These are phyloP conservation scores for Halophytophthora batemanensis DNA, from an alignment of 352 stramenopile genomes.

Conservation along the genomic window DNA sequence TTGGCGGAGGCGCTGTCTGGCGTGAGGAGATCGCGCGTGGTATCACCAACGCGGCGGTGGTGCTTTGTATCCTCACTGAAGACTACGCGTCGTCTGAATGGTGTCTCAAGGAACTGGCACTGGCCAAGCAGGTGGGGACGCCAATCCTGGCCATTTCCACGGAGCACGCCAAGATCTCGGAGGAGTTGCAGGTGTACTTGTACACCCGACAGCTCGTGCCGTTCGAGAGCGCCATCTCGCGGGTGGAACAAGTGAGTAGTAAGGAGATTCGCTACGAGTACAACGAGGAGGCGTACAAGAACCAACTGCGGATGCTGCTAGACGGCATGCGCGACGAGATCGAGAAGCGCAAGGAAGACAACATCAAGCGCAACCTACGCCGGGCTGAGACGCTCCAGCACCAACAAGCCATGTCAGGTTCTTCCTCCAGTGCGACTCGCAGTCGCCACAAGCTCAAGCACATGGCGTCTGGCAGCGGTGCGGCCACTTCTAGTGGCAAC, in stretches of 20 bases:
- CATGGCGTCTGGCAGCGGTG: slow-evolving; percentile 10
- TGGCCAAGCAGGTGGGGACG: slow-evolving; percentile 74
- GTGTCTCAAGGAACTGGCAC: slow-evolving; percentile 61
- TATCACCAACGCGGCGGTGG: slow-evolving; percentile 54
- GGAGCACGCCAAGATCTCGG: slow-evolving; percentile 61
- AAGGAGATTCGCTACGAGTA: slow-evolving; percentile 60
- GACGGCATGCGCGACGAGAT: slow-evolving; percentile 81
- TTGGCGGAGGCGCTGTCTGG: slow-evolving; percentile 58
- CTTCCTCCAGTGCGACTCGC: slow-evolving; percentile 11
- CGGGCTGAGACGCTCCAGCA: slow-evolving; percentile 33
- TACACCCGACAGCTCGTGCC: slow-evolving; percentile 82
- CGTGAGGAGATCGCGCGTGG: slow-evolving; percentile 65
- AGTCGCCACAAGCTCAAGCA: slow-evolving; percentile 19
- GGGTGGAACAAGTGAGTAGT: slow-evolving; percentile 36
- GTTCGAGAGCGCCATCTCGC: slow-evolving; percentile 67
- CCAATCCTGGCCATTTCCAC: slow-evolving; percentile 79
- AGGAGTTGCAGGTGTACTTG: slow-evolving; percentile 84
- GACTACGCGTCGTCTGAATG: slow-evolving; percentile 59
- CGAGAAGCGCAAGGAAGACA: slow-evolving; percentile 73
- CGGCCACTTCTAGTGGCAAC: slow-evolving; percentile 21
- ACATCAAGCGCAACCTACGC: slow-evolving; percentile 54
- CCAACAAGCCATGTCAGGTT: slow-evolving; percentile 8
- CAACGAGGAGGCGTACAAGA: slow-evolving; percentile 65
- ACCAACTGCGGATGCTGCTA: slow-evolving; percentile 63
- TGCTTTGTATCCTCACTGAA: slow-evolving; percentile 58